These are phyloP conservation scores for Sporothrix luriei DNA, from an alignment of 2,329 filamentous ascomycete genomes.

Conservation along the genomic window DNA sequence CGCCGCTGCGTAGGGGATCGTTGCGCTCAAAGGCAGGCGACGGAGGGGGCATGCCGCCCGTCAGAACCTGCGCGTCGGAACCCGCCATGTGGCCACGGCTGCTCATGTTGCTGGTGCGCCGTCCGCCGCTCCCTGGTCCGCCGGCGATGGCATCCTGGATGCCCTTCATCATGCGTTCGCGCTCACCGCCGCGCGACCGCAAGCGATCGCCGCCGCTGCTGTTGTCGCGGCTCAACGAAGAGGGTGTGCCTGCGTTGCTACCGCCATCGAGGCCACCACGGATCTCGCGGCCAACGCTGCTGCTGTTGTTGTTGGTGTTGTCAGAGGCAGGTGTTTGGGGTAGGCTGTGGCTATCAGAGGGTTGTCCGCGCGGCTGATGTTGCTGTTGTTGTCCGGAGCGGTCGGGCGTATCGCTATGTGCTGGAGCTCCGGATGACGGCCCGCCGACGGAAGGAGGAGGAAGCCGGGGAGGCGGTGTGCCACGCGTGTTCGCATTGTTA, in stretches of 20 bases:
- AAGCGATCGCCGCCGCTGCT: conserved; percentile 43
- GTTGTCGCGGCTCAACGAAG: conserved; percentile 18
- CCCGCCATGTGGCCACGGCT: conserved; percentile 51
- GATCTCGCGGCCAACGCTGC: conserved; percentile 27
- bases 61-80: conserved; percentile 60
- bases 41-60: conserved; percentile 55
- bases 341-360: not conserved
- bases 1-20: conserved; percentile 43
- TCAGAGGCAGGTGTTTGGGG: conserved; percentile 28
- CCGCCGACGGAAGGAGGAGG: conserved; percentile 25
- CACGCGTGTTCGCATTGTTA: not conserved
- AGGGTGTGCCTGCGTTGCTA: conserved; percentile 4
- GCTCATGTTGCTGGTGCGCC: conserved; percentile 43
- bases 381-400: conserved; percentile 20
- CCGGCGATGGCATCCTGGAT: conserved; percentile 53
- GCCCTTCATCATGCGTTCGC: conserved; percentile 57
- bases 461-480: not conserved
- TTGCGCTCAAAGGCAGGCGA: conserved; percentile 55
- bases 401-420: not conserved
- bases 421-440: not conserved
- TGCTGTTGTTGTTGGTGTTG: not conserved
- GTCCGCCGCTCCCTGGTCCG: conserved; percentile 40
- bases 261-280: conserved; percentile 35
- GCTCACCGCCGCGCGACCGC: conserved; percentile 42
- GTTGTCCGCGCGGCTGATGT: conserved; percentile 13